A percentile compares a stretch with the other conserved stretches of the same genome.
Evolutionary conservation across 2,329 filamentous ascomycete species (phyloP).

Genomic region (Emmonsia crescens): DNA sequence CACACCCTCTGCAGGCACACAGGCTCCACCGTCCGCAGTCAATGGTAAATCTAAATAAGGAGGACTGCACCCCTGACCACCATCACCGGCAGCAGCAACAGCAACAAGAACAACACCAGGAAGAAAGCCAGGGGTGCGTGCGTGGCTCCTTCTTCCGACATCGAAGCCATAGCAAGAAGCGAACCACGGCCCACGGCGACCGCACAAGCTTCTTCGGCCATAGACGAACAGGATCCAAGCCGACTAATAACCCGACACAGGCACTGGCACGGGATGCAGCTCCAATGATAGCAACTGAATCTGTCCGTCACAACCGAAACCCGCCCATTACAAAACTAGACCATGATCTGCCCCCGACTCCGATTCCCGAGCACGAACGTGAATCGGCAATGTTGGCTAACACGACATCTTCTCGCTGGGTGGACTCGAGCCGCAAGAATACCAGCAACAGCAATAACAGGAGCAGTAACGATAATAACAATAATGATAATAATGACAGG

Average conservation of each 20-base stretch:
- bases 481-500: neutral
- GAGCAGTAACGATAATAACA: neutral
- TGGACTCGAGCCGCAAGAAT: neutral
- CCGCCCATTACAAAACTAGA: neutral
- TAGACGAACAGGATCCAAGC: neutral
- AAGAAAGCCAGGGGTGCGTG: neutral
- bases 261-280: neutral
- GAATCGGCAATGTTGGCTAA: neutral
- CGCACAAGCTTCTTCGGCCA: neutral
- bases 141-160: neutral
- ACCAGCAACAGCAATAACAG: neutral
- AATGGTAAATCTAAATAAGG: constrained; percentile 1
- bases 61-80: neutral
- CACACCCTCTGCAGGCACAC: neutral
- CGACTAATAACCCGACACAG: neutral
- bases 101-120: neutral
- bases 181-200: neutral
- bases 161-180: neutral
- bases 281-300: neutral
- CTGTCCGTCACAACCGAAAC: neutral
- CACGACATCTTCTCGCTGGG: neutral
- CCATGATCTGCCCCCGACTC: neutral
- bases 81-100: neutral
- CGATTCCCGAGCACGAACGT: neutral
- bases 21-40: neutral